Evolutionary conservation across 768 basidiomycete species (phyloP).

Genomic region (Suillus luteus): DNA sequence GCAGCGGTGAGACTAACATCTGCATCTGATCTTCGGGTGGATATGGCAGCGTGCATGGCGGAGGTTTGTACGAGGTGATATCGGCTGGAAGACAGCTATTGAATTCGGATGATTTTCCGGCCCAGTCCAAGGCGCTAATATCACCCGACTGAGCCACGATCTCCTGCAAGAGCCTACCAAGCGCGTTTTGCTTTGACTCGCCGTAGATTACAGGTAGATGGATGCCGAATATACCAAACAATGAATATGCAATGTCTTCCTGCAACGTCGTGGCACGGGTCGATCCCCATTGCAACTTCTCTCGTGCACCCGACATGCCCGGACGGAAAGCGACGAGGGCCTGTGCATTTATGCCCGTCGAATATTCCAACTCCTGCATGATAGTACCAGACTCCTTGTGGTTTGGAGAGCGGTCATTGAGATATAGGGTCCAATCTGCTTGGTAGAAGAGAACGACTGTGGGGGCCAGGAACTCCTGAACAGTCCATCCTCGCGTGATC

Average conservation of each 20-base stretch:
- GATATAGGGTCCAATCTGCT: neutral
- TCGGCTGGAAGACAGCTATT: constrained; percentile 2
- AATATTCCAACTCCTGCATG: neutral
- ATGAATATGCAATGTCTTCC: neutral
- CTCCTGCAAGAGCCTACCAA: constrained; percentile 3
- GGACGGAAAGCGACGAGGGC: neutral
- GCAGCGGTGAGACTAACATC: neutral
- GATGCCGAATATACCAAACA: neutral
- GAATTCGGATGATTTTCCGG: neutral
- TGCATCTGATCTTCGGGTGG: neutral
- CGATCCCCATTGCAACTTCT: neutral
- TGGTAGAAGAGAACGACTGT: neutral
- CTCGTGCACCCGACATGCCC: neutral
- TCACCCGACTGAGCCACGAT: constrained; percentile 11
- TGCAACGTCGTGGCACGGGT: neutral
- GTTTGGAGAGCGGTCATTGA: neutral
- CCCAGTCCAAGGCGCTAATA: too few species aligned
- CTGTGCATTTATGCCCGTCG: neutral
- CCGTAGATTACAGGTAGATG: constrained; percentile 20
- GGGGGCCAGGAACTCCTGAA: neutral
- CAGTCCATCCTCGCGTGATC: neutral
- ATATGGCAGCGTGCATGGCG: neutral
- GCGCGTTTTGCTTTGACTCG: constrained; percentile 11
- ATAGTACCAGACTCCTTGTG: neutral
- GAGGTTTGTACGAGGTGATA: neutral